Base-by-base conservation (phyloP, 2,329 filamentous ascomycete genomes). In the Emmonsiellopsis sp. region DNA sequence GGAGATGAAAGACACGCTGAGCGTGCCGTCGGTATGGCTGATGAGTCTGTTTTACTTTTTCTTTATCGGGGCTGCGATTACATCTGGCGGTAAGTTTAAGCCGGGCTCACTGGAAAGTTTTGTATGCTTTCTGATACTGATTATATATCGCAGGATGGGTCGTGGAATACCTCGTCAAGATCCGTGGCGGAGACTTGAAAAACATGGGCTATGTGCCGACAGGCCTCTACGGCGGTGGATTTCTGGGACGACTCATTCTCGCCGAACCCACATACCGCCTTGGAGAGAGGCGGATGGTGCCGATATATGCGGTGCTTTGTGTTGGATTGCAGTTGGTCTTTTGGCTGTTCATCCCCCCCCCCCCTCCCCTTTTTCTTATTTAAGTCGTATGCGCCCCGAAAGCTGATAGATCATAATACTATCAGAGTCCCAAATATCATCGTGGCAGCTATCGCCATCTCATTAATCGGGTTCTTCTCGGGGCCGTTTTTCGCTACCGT, bases 11-110 rank as follows among this genome's bases (percentile, higher is more conserved):
- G 57, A 55, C 37, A 67, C 61, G 0, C 56, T 66, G 7, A 46
- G 52, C 2, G 56, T 54, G 0, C 59, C 60, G 0, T 54, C 56
- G 3, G 62, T 85, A 3, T 85, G 81, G 79, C 63, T 82, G 0
- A 62, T 85, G 2, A 81, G 80, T 48, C 52, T 82, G 1, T 85
- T 83, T 64, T 85, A 80, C 67, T 85, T 85, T 67, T 83, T 84
- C 63, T 79, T 79, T 50, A 69, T 85, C 0, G 82, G 83, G 0
- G 76, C 75, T 0, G 64, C 62, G 1, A 74, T 82, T 2, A 85
- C 82, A 0, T 77, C 80, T 20, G 59, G 63, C 9, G 73, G 73
- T 65, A 59, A 34, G 62, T 54, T 8, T 0, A 4, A 3, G 8
- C 35, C 3, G 9, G 10, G 30, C 30, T 30, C 47, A 13, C 31